phyloP scores from a whole-genome alignment of 345 rosid genomes.

The Crucihimalaya himalaica region DNA sequence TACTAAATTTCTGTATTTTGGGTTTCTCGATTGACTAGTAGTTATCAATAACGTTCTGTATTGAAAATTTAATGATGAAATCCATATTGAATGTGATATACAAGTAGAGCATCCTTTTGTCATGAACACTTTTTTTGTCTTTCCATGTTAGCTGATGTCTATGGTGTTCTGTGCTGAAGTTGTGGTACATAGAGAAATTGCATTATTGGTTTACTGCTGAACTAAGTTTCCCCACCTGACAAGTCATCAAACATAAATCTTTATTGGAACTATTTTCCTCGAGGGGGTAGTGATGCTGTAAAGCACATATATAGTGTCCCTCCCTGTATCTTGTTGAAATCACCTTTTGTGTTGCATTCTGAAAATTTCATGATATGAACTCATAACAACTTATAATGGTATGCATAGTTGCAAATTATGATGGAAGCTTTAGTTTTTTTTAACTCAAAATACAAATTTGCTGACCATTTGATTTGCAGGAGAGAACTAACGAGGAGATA shows the following conservation, averaged over 20 bases:
- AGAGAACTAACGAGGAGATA: constrained; percentile 62
- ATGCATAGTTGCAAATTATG: constrained; percentile 22
- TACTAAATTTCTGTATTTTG: background rate
- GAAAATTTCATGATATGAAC: background rate
- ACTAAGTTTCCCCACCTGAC: background rate
- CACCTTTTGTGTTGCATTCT: constrained; percentile 1
- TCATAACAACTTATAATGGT: background rate
- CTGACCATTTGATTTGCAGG: constrained; percentile 52
- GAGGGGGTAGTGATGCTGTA: background rate
- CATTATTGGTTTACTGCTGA: background rate
- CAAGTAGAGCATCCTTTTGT: background rate
- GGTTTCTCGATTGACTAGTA: background rate
- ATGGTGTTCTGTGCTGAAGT: background rate
- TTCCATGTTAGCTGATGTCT: background rate
- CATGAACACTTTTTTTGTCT: background rate
- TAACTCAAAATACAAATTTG: background rate
- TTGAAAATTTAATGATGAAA: constrained; percentile 4
- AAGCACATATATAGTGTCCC: background rate
- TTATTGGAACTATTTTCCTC: background rate
- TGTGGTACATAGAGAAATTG: background rate
- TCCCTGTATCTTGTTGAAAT: constrained; percentile 1
- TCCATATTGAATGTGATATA: background rate
- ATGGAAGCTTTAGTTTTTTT: constrained; percentile 22
- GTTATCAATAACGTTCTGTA: background rate
- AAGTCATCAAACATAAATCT: background rate